Evolutionary conservation across 2,329 filamentous ascomycete species (phyloP), one percentile per base, ranked within the genome.

Genomic region (Thelonectria olida): DNA sequence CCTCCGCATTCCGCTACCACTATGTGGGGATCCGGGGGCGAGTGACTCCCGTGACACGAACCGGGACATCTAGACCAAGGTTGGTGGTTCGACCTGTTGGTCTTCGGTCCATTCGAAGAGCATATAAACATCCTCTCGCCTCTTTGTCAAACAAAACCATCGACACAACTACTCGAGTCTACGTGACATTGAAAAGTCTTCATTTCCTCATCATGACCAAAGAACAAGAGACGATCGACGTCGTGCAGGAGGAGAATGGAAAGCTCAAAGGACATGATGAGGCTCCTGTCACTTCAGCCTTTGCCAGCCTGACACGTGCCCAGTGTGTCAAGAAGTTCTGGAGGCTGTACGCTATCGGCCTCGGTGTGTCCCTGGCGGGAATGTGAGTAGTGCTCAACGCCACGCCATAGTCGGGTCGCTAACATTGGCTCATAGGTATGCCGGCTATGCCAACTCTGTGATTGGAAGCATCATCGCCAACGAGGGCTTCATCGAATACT

Each of bases 381-480:
- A 61, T 58, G 58, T 61, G 23, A 57, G 58, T 48, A 12, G 7
- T 31, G 27, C 22, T 34, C 45, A 22, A 10, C 12, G 7, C 8
- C 3, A 12, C 7, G 28, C 28, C 7, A 31, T 31, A 12, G 28
- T n/a, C 7, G 34, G 25, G n/a, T 45, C 34, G 0, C 23, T 23
- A 20, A 13, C 19, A 8, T 2, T 20, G 27, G n/a, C 9, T 17
- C 17, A 12, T 19, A 39, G 34, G 48, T 48, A 58, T n/a, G 19
- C 58, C 12, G 58, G 58, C 1, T 61, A 61, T 19, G 58, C 61
- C 41, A 63, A 36, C 34, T 62, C 55, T 7, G 62, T 51, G 1
- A 28, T 64, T 13, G 62, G 62, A 2, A 64, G 62, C 22, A 56
- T 61, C 13, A 49, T 61, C 52, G 58, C 58, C 31, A 61, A 61